Evolutionary conservation across 331 rosid species (phyloP).

Genomic region (Spiraea crenata): DNA sequence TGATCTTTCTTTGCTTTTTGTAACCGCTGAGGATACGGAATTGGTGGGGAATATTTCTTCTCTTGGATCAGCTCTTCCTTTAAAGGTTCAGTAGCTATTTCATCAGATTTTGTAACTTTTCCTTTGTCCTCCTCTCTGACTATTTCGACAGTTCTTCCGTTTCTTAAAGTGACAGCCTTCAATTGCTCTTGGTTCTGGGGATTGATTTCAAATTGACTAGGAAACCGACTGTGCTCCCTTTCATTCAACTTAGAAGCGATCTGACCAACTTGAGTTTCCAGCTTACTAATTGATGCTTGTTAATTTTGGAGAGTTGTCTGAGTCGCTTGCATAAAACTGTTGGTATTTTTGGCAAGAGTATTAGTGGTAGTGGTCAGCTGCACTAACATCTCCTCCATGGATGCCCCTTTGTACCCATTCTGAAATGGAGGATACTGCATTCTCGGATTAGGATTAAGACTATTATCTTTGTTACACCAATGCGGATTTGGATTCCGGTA

Average conservation of each 20-base stretch:
- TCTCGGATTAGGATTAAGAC: not conserved
- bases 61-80: no score
- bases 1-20: not conserved
- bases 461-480: not conserved
- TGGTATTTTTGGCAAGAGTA: not conserved
- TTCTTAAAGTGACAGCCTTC: no score
- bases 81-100: no score
- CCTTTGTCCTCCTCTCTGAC: no score
- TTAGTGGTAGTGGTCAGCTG: not conserved
- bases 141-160: no score
- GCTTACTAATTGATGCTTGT: not conserved
- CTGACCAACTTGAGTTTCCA: not conserved
- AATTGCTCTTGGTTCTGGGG: no score
- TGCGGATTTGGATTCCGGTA: not conserved
- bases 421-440: not conserved
- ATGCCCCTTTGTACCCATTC: not conserved
- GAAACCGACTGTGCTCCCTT: not conserved
- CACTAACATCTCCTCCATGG: not conserved
- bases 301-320: not conserved
- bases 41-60: no score
- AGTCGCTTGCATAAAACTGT: not conserved
- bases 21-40: not conserved
- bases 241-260: not conserved
- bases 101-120: no score
- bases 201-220: no score